Evolutionary conservation across 495 filamentous ascomycete genomes (phyloP), one percentile per base, ranked within the genome.

Genomic region (Aspergillus asperescens): DNA sequence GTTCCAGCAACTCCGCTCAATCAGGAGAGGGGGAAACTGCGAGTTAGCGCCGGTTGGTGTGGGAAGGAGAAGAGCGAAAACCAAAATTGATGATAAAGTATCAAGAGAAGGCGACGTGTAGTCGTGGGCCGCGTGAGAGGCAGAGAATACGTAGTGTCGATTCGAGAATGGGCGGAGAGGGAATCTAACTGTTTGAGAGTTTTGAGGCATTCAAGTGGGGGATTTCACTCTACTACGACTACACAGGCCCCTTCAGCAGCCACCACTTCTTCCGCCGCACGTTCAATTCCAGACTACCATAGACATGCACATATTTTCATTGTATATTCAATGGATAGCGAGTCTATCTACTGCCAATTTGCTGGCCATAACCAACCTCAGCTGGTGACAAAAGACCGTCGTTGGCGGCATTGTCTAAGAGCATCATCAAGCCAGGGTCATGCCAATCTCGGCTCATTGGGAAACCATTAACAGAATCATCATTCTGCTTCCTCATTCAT

Each of bases 291-390:
- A 41, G 38, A 41, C 9, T 45, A 45, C n/a, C 42, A 8, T 24
- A 7, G 19, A 45, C 22, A 19, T 32, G 42, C 16, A 15, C 7
- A 42, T 42, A 57, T 57, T 56, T 56, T 50, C 51, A 59, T 56
- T 65, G 59, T 72, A 68, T 71, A 72, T 72, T 71, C 55, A 64
- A 62, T 58, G 60, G 56, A 59, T 62, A 59, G 42, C 46, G 50
- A 59, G 59, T 72, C 67, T 71, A 74, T 74, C 71, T 74, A 74
- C 69, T 66, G 60, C 62, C 62, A 59, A 63, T 50, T 62, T 48
- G 46, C 40, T 23, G 51, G 51, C 42, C 60, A 63, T 57, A 56
- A 51, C 58, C 59, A 63, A 47, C 24, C 43, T 39, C 51, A 47
- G 31, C 43, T 35, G 23, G 42, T n/a, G 24, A 46, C 44, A 32